These are phyloP conservation scores for Xylaria digitata DNA, from an alignment of 2,329 filamentous ascomycete species.

Conservation along the genomic window DNA sequence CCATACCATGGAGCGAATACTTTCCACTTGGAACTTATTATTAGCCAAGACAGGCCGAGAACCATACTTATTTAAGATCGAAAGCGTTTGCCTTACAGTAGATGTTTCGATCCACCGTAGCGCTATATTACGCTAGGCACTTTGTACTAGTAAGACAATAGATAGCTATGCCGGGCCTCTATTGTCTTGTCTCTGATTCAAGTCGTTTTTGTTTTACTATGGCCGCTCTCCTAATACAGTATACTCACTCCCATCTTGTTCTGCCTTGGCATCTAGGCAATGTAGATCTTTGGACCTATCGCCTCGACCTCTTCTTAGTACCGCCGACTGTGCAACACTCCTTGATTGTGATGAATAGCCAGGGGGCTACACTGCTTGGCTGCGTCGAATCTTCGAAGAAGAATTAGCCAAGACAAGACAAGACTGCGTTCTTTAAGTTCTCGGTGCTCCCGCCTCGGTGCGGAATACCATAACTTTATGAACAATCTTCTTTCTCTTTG, in stretches of 20 bases:
- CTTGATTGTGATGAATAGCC: constrained; percentile 18
- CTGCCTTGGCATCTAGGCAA: constrained; percentile 36
- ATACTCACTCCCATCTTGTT: constrained; percentile 23
- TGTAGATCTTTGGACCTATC: constrained; percentile 33
- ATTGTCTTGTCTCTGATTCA: constrained; percentile 19
- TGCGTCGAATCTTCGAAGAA: constrained; percentile 49
- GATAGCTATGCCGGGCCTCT: constrained; percentile 16
- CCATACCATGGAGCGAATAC: neutral
- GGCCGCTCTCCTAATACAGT: constrained; percentile 18
- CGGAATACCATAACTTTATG: neutral
- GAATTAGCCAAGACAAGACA: constrained; percentile 46
- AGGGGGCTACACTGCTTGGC: constrained; percentile 37
- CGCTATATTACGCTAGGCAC: neutral
- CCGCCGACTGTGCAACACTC: constrained; percentile 34
- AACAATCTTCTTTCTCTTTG: constrained; percentile 12
- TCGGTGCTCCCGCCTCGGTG: constrained; percentile 26
- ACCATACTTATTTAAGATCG: constrained; percentile 4
- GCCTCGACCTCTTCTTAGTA: constrained; percentile 21
- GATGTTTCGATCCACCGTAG: neutral
- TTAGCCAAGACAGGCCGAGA: constrained; percentile 5
- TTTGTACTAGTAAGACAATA: neutral
- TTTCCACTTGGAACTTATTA: neutral
- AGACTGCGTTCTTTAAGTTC: constrained; percentile 34
- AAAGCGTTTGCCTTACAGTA: constrained; percentile 1
- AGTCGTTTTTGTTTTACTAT: constrained; percentile 18